These are phyloP conservation scores for Penicillium turbatum DNA, from an alignment of 495 filamentous ascomycete genomes.

Conservation along the genomic window DNA sequence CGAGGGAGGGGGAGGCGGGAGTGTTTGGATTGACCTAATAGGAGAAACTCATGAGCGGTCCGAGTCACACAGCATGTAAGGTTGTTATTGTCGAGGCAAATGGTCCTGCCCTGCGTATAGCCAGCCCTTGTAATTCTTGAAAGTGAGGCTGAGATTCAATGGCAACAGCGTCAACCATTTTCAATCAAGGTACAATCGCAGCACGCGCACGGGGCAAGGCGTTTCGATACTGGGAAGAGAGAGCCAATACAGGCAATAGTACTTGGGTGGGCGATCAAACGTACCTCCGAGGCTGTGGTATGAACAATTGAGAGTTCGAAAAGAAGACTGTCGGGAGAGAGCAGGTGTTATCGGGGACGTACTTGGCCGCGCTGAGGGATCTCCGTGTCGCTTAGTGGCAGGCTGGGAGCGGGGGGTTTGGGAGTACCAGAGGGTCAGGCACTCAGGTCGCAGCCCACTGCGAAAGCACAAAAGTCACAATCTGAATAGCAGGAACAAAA, in stretches of 20 bases:
- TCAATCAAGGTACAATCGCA: slow-evolving; percentile 19
- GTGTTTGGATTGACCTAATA: slow-evolving; percentile 36
- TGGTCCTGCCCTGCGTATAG: slow-evolving; percentile 2
- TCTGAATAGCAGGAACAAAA: background rate
- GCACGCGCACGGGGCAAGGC: slow-evolving; percentile 27
- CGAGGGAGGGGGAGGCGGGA: slow-evolving; percentile 17
- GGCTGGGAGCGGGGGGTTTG: slow-evolving; percentile 34
- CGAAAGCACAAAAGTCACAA: slow-evolving; percentile 8
- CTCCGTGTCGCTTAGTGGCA: slow-evolving; percentile 48
- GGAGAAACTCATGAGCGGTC: slow-evolving; percentile 30
- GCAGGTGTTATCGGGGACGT: slow-evolving; percentile 27
- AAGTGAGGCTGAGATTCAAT: slow-evolving; percentile 9
- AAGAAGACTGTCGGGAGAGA: slow-evolving; percentile 8
- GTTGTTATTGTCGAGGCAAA: background rate
- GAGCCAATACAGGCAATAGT: slow-evolving; percentile 4
- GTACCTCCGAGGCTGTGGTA: slow-evolving; percentile 17
- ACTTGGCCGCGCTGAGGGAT: slow-evolving; percentile 36
- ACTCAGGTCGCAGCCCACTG: slow-evolving; percentile 17
- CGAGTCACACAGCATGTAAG: slow-evolving; percentile 11
- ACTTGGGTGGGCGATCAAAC: slow-evolving; percentile 3
- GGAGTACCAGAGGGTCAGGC: slow-evolving; percentile 18
- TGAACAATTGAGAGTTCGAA: slow-evolving; percentile 21
- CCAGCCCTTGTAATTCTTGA: background rate
- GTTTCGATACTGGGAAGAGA: slow-evolving; percentile 13
- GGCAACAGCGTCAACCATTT: slow-evolving; percentile 8